These are phyloP conservation scores for Actinomortierella wolfii DNA, from an alignment of 371 early-diverging fungal genomes.

Conservation along the genomic window DNA sequence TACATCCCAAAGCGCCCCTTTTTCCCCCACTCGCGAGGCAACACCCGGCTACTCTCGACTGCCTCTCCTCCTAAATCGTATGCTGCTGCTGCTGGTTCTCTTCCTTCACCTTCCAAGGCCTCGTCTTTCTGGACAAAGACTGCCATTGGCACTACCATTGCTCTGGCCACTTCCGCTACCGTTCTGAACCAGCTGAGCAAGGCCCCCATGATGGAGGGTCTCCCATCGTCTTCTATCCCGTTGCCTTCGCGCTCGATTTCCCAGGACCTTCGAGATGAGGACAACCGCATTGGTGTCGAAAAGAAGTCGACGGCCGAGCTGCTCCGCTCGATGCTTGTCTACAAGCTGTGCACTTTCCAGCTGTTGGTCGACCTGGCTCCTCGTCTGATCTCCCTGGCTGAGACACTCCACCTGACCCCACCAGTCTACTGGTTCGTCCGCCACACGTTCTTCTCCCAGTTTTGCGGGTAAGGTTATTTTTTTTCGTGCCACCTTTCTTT, in stretches of 20 bases:
- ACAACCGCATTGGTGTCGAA: conserved; percentile 55
- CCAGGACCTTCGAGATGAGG: conserved; percentile 29
- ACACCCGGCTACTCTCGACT: conserved; percentile 9
- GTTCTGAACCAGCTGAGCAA: conserved; percentile 34
- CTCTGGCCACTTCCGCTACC: conserved; percentile 37
- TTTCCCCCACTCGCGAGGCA: conserved; percentile 20
- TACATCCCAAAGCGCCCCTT: not conserved
- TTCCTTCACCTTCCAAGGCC: conserved; percentile 10
- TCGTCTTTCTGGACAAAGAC: conserved; percentile 38
- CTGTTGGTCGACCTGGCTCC: conserved; percentile 75
- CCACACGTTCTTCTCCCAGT: conserved; percentile 88
- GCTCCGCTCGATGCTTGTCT: conserved; percentile 75
- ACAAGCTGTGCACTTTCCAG: conserved; percentile 70
- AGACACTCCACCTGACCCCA: conserved; percentile 59
- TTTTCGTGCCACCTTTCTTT: not conserved
- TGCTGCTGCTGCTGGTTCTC: conserved; percentile 7
- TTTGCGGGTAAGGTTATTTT: conserved; percentile 72
- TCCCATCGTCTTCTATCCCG: too few species aligned
- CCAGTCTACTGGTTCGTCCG: conserved; percentile 75
- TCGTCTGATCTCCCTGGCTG: conserved; percentile 60
- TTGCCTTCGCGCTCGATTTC: conserved; percentile 6
- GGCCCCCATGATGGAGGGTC: conserved; percentile 27
- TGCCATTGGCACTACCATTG: conserved; percentile 39
- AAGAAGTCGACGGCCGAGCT: conserved; percentile 67
- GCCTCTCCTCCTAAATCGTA: conserved; percentile 8